Evolutionary conservation across 2,329 filamentous ascomycete species (phyloP).

Genomic region (Pseudocercospora fuligena): DNA sequence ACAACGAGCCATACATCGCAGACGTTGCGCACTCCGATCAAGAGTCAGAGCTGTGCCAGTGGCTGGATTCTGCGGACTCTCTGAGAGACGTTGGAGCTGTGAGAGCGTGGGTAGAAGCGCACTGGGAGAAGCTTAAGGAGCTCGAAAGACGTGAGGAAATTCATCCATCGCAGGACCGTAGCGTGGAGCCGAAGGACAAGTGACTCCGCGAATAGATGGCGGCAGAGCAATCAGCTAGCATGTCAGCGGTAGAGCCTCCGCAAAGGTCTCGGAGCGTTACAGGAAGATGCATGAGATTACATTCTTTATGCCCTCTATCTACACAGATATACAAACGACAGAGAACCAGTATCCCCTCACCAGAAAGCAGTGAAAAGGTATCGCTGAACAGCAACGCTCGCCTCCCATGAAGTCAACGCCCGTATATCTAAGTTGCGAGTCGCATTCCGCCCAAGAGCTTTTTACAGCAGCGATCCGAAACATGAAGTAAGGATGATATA

Average conservation of each 20-base stretch:
- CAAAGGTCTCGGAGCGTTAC: background rate
- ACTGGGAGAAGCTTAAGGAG: slow-evolving; percentile 36
- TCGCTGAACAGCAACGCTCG: background rate
- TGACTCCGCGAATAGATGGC: background rate
- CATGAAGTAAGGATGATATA: background rate
- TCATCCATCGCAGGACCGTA: background rate
- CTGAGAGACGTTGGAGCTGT: slow-evolving; percentile 24
- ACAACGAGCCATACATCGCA: slow-evolving; percentile 18
- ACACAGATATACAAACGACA: slow-evolving; percentile 1
- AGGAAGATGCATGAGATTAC: background rate
- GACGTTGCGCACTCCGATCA: slow-evolving; percentile 27
- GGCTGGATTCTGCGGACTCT: slow-evolving; percentile 20
- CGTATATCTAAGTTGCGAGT: background rate
- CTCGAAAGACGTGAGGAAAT: slow-evolving; percentile 26
- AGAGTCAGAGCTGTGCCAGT: slow-evolving; percentile 30
- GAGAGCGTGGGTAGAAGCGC: slow-evolving; percentile 29
- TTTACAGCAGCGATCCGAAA: background rate
- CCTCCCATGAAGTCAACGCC: background rate
- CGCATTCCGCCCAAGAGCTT: background rate
- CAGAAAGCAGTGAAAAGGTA: background rate
- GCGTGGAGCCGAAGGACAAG: background rate
- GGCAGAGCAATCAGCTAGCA: background rate
- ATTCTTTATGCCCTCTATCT: slow-evolving; percentile 8
- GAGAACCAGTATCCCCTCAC: background rate
- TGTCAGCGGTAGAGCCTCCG: background rate